These are phyloP conservation scores for Amanita fuliginea DNA, from an alignment of 768 basidiomycete species.

Conservation along the genomic window DNA sequence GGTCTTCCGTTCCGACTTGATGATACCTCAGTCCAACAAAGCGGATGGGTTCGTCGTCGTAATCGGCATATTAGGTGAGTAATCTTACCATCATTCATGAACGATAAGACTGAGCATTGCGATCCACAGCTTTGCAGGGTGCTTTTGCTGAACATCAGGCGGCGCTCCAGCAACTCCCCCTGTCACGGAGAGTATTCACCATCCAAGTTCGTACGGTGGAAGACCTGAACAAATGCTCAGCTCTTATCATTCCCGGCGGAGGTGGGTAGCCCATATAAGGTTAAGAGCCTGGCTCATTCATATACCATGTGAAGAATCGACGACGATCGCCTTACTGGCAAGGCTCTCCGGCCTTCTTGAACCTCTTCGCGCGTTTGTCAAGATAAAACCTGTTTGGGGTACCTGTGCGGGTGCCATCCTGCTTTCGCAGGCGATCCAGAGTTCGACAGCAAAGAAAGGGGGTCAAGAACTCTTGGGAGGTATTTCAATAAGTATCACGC, in stretches of 20 bases:
- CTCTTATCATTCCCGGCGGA: constrained; percentile 90
- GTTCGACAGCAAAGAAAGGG: constrained; percentile 56
- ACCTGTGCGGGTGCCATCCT: constrained; percentile 95
- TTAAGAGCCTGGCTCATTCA: neutral
- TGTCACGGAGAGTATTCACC: constrained; percentile 32
- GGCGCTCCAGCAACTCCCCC: constrained; percentile 48
- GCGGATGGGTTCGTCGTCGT: constrained; percentile 10
- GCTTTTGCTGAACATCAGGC: constrained; percentile 84
- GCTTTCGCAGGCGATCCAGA: constrained; percentile 61
- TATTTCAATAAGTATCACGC: constrained; percentile 65
- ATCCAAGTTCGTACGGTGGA: constrained; percentile 59
- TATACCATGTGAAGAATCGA: constrained; percentile 54
- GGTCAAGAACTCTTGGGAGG: constrained; percentile 83
- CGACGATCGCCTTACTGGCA: constrained; percentile 78
- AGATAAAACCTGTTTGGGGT: constrained; percentile 77
- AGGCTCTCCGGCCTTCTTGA: constrained; percentile 65
- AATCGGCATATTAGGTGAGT: constrained; percentile 45
- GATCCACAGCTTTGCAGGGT: constrained; percentile 73
- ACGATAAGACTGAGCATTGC: constrained; percentile 4
- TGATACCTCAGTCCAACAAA: neutral
- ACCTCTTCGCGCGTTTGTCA: constrained; percentile 68
- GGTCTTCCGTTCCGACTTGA: neutral
- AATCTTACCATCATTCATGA: neutral
- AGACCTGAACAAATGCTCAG: constrained; percentile 72
- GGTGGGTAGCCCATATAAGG: constrained; percentile 26